phyloP scores from a whole-genome alignment of 2,329 filamentous ascomycete species.

The Fusarium papillatum region DNA sequence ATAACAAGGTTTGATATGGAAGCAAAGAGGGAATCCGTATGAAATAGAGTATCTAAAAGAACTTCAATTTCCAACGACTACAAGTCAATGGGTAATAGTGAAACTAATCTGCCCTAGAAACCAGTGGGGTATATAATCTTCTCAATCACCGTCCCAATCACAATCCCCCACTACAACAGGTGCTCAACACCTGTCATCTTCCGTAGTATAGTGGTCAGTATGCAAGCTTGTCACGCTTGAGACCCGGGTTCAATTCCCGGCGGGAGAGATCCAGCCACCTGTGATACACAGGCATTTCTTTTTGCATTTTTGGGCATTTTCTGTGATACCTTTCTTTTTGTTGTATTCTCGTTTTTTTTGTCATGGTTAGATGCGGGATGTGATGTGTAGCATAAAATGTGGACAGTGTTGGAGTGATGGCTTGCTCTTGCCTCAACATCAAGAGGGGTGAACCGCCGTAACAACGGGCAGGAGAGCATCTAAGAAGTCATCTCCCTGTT shows the following conservation, averaged over 20 bases:
- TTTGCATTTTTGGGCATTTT: neutral
- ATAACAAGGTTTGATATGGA: neutral
- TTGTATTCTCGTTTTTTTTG: neutral
- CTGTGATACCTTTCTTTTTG: neutral
- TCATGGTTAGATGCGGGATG: neutral
- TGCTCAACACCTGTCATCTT: conserved; percentile 13
- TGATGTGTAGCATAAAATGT: neutral
- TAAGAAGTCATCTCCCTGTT: neutral
- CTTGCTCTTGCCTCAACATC: neutral
- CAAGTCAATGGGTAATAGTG: neutral
- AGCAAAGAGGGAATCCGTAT: neutral
- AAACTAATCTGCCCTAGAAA: neutral
- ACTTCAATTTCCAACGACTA: neutral
- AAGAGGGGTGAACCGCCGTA: neutral
- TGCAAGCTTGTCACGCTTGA: conserved; percentile 21
- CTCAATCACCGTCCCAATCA: neutral
- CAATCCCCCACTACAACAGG: conserved; percentile 9
- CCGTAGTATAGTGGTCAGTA: conserved; percentile 23
- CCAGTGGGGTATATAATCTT: neutral
- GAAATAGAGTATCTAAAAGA: neutral
- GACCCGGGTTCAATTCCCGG: conserved; percentile 23
- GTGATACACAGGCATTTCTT: conserved; percentile 11
- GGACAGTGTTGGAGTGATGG: neutral
- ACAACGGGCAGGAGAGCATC: neutral
- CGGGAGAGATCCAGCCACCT: conserved; percentile 20